phyloP scores from a whole-genome alignment of 1,284 basidiomycete species.

The Ustilago nuda region DNA sequence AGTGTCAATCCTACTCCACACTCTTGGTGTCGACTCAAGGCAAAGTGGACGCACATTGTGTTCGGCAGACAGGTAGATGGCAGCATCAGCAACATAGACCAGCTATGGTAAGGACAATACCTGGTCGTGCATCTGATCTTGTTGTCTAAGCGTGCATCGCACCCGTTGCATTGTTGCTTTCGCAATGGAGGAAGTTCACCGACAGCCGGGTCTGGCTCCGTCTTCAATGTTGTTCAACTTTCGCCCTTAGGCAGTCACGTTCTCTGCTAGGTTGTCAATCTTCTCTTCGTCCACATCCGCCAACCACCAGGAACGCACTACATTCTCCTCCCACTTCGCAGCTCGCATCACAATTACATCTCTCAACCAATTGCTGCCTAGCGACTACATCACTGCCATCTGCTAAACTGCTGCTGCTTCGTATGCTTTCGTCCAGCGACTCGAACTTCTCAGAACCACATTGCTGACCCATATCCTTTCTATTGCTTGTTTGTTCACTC shows the following conservation, averaged over 20 bases:
- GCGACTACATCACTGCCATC: not conserved
- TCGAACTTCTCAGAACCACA: not conserved
- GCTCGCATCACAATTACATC: not conserved
- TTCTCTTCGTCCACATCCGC: not conserved
- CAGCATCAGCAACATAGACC: no score
- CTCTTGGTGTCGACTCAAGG: no score
- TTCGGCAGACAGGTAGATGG: no score
- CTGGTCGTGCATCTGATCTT: no score
- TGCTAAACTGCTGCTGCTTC: not conserved
- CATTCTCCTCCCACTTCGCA: not conserved
- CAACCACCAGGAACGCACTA: not conserved
- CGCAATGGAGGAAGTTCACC: no score
- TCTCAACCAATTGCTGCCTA: not conserved
- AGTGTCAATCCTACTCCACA: no score
- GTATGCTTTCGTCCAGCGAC: not conserved
- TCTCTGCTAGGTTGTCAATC: not conserved
- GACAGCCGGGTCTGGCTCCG: no score
- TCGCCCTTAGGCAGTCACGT: not conserved
- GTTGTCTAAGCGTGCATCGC: no score
- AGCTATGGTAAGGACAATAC: no score
- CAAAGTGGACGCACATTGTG: no score
- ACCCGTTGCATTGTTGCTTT: no score
- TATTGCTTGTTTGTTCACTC: not conserved
- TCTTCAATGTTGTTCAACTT: not conserved
- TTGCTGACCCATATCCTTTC: constrained; percentile 15